Conservation (phyloP, 192 early-diverging fungal genomes). For the Podila horticola region DNA sequence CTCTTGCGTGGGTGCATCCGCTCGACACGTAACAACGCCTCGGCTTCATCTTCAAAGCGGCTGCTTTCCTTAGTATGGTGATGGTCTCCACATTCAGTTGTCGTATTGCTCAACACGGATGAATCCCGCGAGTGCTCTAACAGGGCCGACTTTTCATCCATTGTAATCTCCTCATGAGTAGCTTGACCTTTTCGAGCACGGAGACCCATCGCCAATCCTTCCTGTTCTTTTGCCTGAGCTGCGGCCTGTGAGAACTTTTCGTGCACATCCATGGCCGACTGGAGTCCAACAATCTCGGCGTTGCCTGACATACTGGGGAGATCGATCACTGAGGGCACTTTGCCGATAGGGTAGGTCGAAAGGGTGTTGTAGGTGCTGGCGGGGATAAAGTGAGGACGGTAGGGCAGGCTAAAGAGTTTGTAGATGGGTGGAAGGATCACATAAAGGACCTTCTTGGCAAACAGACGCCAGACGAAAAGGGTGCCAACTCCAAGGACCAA, state of each 20-base stretch:
- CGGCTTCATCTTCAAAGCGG: slow-evolving; percentile 40
- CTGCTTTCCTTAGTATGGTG: background rate
- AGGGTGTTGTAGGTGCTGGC: slow-evolving; percentile 45
- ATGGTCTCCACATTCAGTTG: slow-evolving; percentile 27
- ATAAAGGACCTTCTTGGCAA: slow-evolving; percentile 59
- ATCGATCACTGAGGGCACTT: slow-evolving; percentile 43
- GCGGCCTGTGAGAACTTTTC: slow-evolving; percentile 52
- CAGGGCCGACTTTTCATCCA: slow-evolving; percentile 14
- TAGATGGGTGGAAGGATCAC: slow-evolving; percentile 62
- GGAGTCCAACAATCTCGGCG: slow-evolving; percentile 59
- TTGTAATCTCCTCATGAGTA: slow-evolving; percentile 5
- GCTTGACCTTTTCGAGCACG: slow-evolving; percentile 23
- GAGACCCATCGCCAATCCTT: slow-evolving; percentile 13
- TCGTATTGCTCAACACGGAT: slow-evolving; percentile 28
- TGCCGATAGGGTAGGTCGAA: slow-evolving; percentile 44
- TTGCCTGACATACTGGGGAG: slow-evolving; percentile 50
- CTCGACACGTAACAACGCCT: slow-evolving; percentile 41
- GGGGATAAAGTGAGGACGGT: slow-evolving; percentile 54
- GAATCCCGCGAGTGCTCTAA: slow-evolving; percentile 19
- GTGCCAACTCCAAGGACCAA: slow-evolving; percentile 56
- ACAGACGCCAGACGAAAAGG: slow-evolving; percentile 63
- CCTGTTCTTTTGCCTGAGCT: slow-evolving; percentile 21
- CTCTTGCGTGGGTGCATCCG: slow-evolving; percentile 53
- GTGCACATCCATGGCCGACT: slow-evolving; percentile 59
- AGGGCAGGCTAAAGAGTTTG: slow-evolving; percentile 62